Percentiles rank a stretch among this genome's conserved stretches.
Conservation (phyloP, 1,139 yeast genomes). For the Diutina rugosa region DNA sequence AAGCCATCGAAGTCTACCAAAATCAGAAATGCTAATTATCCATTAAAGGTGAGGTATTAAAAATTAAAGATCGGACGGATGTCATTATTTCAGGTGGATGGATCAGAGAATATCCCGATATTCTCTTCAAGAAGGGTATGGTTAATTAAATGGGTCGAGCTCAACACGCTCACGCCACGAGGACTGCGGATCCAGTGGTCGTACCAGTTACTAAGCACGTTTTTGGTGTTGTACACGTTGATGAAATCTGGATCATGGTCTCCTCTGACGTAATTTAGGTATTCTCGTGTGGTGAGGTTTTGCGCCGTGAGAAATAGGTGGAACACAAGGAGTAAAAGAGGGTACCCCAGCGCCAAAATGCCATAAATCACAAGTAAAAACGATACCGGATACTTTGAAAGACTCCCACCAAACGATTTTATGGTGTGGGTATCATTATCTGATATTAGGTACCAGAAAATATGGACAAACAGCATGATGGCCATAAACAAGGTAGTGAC, state of each 20-base stretch:
- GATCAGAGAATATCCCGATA: background rate
- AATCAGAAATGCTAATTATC: too few species aligned
- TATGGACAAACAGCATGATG: constrained; percentile 15
- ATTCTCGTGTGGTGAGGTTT: constrained; percentile 66
- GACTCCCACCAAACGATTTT: constrained; percentile 11
- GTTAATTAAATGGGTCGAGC: background rate
- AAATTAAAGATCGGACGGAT: background rate
- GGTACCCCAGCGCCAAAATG: constrained; percentile 34
- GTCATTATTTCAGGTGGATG: background rate
- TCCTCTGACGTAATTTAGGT: constrained; percentile 25
- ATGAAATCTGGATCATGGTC: constrained; percentile 12
- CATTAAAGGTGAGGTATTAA: too few species aligned
- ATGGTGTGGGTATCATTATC: background rate
- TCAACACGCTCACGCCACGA: constrained; percentile 18
- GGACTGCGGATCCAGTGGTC: constrained; percentile 38
- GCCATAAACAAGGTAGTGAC: constrained; percentile 13
- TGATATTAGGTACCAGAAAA: constrained; percentile 13
- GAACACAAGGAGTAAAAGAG: constrained; percentile 34
- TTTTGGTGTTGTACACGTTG: constrained; percentile 31
- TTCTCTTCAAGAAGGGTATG: background rate
- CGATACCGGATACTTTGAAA: constrained; percentile 24
- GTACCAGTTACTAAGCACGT: constrained; percentile 25
- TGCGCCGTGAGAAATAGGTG: constrained; percentile 42
- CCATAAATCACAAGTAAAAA: constrained; percentile 36
- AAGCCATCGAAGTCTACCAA: too few species aligned